Conservation (phyloP, 768 basidiomycete genomes). For the Auricularia auricula-judae region DNA sequence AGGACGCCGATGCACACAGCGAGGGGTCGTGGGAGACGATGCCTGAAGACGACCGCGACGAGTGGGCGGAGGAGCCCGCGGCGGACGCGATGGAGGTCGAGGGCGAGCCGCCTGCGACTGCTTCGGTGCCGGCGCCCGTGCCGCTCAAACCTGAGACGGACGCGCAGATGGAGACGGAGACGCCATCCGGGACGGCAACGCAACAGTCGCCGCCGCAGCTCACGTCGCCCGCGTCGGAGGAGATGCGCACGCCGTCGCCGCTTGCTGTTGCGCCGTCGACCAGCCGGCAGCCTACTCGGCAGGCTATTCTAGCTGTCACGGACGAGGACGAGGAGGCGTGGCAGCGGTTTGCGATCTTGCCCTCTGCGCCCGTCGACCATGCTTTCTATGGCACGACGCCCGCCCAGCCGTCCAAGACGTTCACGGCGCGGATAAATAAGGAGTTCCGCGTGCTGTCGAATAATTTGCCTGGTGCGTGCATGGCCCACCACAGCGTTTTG, state of each 20-base stretch:
- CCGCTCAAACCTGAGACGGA: no score
- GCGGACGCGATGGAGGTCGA: conserved; percentile 2
- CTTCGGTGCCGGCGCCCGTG: conserved; percentile 1
- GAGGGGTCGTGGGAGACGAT: conserved; percentile 12
- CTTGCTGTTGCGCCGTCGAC: neutral
- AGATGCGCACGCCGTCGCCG: neutral
- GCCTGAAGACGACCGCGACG: conserved; percentile 1
- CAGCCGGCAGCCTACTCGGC: neutral
- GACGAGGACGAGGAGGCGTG: conserved; percentile 38
- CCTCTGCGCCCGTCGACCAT: conserved; percentile 72
- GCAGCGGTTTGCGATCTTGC: conserved; percentile 73
- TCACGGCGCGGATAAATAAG: conserved; percentile 63
- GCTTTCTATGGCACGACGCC: conserved; percentile 57
- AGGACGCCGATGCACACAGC: neutral
- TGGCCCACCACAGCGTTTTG: no score
- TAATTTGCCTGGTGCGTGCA: conserved; percentile 87
- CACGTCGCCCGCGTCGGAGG: neutral
- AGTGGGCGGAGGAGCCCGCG: conserved; percentile 2
- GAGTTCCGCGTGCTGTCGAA: conserved; percentile 73
- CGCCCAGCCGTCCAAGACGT: conserved; percentile 57
- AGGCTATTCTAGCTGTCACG: neutral
- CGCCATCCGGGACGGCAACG: neutral
- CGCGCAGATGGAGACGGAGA: neutral
- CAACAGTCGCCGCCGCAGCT: neutral
- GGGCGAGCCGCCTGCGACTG: neutral